A percentile compares a stretch with the other conserved stretches of the same genome.
phyloP scores from a whole-genome alignment of 345 rosid species.

The Physaria fendleri region DNA sequence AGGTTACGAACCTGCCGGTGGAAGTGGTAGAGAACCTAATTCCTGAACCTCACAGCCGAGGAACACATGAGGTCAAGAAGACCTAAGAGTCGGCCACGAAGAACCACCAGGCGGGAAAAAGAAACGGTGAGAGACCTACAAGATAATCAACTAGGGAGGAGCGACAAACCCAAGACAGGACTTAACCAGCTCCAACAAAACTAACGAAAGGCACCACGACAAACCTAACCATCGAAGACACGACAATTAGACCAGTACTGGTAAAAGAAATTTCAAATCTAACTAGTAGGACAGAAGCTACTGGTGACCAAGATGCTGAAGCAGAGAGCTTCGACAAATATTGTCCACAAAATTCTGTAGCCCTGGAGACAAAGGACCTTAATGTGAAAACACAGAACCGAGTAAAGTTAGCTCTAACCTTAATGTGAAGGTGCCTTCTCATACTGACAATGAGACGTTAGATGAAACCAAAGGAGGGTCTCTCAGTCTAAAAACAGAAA shows the following conservation, averaged over 20 bases:
- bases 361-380: constrained; percentile 3
- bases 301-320: constrained; percentile 14
- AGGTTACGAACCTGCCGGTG: no score
- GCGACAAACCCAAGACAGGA: no score
- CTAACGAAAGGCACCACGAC: no score
- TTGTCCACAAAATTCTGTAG: constrained; percentile 10
- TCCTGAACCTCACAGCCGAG: no score
- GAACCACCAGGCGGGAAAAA: no score
- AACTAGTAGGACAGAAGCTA: constrained; percentile 15
- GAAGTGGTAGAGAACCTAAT: no score
- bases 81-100: no score
- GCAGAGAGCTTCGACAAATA: constrained; percentile 16
- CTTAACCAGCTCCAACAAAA: no score
- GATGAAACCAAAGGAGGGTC: constrained; percentile 25
- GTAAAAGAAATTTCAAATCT: constrained; percentile 29
- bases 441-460: constrained; percentile 31
- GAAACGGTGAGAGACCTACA: no score
- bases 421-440: constrained; percentile 27
- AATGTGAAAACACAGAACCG: constrained; percentile 12
- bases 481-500: constrained; percentile 18
- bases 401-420: constrained; percentile 8
- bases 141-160: no score
- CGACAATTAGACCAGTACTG: constrained; percentile 31
- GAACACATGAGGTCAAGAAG: no score
- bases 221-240: no score